Base-by-base conservation (phyloP, 495 filamentous ascomycete genomes). In the Podospora comata region DNA sequence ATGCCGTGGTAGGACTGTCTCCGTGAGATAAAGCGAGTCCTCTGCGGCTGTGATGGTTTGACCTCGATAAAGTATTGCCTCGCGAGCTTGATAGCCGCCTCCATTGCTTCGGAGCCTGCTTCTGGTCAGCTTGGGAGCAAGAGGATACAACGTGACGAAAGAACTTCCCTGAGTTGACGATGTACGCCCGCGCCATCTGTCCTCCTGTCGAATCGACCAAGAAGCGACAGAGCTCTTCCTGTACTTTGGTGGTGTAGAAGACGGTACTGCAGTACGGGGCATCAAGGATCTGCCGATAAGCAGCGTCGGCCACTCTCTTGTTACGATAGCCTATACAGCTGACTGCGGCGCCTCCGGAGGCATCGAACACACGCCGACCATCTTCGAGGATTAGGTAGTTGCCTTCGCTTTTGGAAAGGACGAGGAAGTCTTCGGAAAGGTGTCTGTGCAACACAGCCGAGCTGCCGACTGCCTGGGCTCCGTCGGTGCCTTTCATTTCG, bases 1-100 rank as follows among this genome's bases (percentile, higher is more conserved):
- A 82, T 89, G 5, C 91, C 91, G 68, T 94, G 91, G 71, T 92
- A 94, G n/a, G 88, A 90, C 23, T 88, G 85, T 60, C 83, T 80
- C 13, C 91, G 81, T 16, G 86, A 83, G 66, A 94, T 91, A 78
- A 89, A 90, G n/a, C 83, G 81, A 2, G 77, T 76, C 62, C 84
- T 73, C 39, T 80, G 72, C 3, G 74, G 70, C 64, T 82, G 72
- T 1, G 70, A 55, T 4, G 67, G 68, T 23, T 60, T 68, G 23
- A 70, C 73, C 77, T 91, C 88, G 5, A 88, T 79, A 69, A 84
- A 90, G 70, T 88, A 92, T 74, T 93, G 90, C 15, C 85, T 82
- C 20, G 88, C 85, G 9, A 92, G 78, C 70, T 93, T 93, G 61
- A 92, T 64, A 6, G 76, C 75, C 11, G 78, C 79, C 66, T 79